These are phyloP conservation scores for Colletotrichum euphorbiae DNA, from an alignment of 2,329 filamentous ascomycete genomes.

Conservation along the genomic window DNA sequence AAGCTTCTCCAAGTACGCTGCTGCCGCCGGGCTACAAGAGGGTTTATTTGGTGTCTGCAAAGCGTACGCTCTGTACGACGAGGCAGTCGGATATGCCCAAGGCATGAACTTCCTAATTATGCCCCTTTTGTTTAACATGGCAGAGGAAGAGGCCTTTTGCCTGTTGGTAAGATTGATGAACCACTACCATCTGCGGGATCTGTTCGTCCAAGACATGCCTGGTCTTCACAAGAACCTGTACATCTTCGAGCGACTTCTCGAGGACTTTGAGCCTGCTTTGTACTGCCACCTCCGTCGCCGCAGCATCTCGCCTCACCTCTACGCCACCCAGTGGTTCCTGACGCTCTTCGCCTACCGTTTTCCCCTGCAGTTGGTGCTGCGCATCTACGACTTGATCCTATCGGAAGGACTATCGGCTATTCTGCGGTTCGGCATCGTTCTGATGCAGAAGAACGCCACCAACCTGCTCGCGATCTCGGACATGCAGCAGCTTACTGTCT, in stretches of 20 bases:
- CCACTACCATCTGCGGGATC: constrained; percentile 90
- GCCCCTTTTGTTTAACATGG: constrained; percentile 98
- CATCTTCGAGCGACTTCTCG: constrained; percentile 92
- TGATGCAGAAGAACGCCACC: constrained; percentile 94
- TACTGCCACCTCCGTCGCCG: constrained; percentile 93
- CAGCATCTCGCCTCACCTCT: constrained; percentile 89
- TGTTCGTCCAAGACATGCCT: constrained; percentile 97
- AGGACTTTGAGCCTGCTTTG: constrained; percentile 92
- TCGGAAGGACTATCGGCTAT: constrained; percentile 94
- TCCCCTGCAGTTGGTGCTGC: constrained; percentile 92
- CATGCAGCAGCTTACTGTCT: constrained; percentile 88
- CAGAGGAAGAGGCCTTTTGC: constrained; percentile 96
- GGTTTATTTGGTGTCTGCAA: constrained; percentile 96
- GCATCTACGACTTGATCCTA: constrained; percentile 95
- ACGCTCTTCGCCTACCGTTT: constrained; percentile 99
- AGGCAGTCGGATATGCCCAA: constrained; percentile 94
- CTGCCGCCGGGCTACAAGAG: constrained; percentile 91
- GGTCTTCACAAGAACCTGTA: constrained; percentile 93
- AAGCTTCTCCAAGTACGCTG: constrained; percentile 96
- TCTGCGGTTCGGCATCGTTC: constrained; percentile 90
- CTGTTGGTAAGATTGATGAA: constrained; percentile 95
- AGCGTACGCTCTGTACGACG: constrained; percentile 95
- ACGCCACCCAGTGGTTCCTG: constrained; percentile 98
- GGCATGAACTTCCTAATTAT: constrained; percentile 99
- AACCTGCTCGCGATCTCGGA: constrained; percentile 86